phyloP scores from a whole-genome alignment of 148 eudicot genomes.

The Bassia scoparia region DNA sequence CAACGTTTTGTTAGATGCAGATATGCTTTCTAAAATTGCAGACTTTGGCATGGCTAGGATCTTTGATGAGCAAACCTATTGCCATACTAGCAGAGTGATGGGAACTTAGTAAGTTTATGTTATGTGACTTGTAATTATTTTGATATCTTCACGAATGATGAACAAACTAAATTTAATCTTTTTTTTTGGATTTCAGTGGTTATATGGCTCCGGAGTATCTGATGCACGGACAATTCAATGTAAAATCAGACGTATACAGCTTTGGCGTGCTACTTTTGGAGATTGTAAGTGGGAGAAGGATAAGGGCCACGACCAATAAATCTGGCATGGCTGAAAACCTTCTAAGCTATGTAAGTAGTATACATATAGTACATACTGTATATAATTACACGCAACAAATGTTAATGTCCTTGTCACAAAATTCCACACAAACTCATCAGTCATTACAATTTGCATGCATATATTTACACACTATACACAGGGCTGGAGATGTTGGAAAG shows the following conservation, averaged over 20 bases:
- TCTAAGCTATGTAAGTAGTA: conserved; percentile 25
- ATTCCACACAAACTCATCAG: too few species aligned
- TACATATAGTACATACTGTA: too few species aligned
- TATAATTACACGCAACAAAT: too few species aligned
- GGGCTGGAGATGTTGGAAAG: conserved; percentile 26
- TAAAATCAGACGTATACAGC: conserved; percentile 27
- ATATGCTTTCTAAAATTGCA: conserved; percentile 25
- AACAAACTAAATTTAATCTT: not conserved
- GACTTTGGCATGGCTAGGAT: conserved; percentile 30
- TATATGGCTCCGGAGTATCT: conserved; percentile 28
- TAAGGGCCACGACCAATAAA: conserved; percentile 2
- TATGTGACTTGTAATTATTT: not conserved
- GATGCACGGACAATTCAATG: conserved; percentile 23
- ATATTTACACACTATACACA: not conserved
- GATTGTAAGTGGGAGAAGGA: conserved; percentile 20
- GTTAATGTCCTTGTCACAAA: too few species aligned
- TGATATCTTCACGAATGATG: not conserved
- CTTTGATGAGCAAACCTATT: conserved; percentile 15
- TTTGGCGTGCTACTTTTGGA: conserved; percentile 25
- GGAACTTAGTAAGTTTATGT: conserved; percentile 12
- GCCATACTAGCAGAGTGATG: conserved; percentile 15
- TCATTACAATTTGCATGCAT: too few species aligned
- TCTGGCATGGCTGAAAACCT: conserved; percentile 19
- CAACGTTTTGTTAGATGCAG: conserved; percentile 22
- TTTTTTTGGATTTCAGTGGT: conserved; percentile 15